A percentile compares a stretch with the other conserved stretches of the same genome.
Evolutionary conservation across 441 rosid genomes (phyloP).

Genomic region (Pelargonium citronellum): DNA sequence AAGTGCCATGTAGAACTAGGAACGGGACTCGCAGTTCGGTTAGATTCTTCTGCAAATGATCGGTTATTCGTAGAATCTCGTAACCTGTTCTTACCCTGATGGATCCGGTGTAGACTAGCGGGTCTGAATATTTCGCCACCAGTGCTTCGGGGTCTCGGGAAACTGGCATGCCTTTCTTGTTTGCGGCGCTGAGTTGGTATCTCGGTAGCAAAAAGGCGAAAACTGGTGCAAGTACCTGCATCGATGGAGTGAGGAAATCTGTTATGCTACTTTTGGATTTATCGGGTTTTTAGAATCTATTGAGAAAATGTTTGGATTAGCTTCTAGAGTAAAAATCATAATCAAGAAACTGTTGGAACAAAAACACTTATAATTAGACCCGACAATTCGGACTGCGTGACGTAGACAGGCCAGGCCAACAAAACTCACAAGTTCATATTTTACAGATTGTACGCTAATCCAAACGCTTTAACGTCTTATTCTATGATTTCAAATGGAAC

Average conservation of each 20-base stretch:
- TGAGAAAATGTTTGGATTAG: too few species aligned
- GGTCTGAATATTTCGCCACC: constrained; percentile 74
- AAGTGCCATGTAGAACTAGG: constrained; percentile 71
- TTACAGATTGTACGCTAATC: too few species aligned
- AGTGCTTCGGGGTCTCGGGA: constrained; percentile 78
- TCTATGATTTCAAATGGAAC: neutral
- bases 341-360: too few species aligned
- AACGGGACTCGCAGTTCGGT: constrained; percentile 50
- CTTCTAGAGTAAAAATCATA: too few species aligned
- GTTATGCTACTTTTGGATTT: too few species aligned
- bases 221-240: constrained; percentile 65
- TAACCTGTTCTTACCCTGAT: constrained; percentile 72
- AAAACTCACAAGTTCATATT: too few species aligned
- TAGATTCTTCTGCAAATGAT: constrained; percentile 56
- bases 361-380: too few species aligned
- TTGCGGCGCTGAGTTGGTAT: constrained; percentile 56
- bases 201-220: constrained; percentile 58
- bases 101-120: constrained; percentile 68
- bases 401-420: too few species aligned
- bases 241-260: neutral
- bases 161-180: constrained; percentile 65
- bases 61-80: constrained; percentile 66
- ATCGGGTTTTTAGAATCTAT: neutral
- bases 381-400: too few species aligned
- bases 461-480: neutral